Conservation (phyloP, 1,284 basidiomycete genomes). For the Rhodotorula mucilaginosa region DNA sequence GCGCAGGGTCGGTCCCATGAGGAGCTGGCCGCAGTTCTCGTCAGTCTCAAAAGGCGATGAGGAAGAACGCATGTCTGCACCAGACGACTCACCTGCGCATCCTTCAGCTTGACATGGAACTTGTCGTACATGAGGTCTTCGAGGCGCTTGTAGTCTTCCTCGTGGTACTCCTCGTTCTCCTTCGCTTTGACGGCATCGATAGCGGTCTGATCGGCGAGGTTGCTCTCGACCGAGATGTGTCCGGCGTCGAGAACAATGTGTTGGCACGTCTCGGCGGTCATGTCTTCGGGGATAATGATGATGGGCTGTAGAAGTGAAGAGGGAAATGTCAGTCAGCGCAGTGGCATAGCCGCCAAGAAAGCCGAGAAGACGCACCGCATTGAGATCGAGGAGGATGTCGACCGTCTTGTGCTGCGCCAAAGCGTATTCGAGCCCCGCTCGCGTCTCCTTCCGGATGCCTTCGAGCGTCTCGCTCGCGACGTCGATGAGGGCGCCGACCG, state of each 20-base stretch:
- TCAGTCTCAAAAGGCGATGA: too few species aligned
- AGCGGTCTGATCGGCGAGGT: slow-evolving; percentile 79
- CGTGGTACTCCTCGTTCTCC: slow-evolving; percentile 78
- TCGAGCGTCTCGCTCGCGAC: slow-evolving; percentile 93
- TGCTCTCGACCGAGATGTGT: slow-evolving; percentile 89
- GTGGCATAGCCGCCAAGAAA: too few species aligned
- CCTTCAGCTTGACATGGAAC: slow-evolving; percentile 76
- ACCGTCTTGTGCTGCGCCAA: slow-evolving; percentile 91
- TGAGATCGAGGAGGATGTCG: slow-evolving; percentile 92
- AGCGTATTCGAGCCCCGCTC: slow-evolving; percentile 91
- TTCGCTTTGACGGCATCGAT: slow-evolving; percentile 80
- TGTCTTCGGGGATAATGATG: slow-evolving; percentile 88
- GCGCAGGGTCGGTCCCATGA: slow-evolving; percentile 82
- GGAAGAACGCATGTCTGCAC: not conserved
- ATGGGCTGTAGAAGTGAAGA: slow-evolving; percentile 59
- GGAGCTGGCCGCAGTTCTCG: slow-evolving; percentile 61
- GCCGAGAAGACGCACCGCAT: slow-evolving; percentile 57
- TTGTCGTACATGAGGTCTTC: slow-evolving; percentile 98
- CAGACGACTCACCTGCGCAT: slow-evolving; percentile 70
- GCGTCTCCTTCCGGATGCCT: slow-evolving; percentile 88
- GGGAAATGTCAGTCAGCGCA: not conserved
- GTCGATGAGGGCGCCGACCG: slow-evolving; percentile 67
- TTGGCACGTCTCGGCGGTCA: slow-evolving; percentile 73
- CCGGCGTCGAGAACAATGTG: slow-evolving; percentile 95
- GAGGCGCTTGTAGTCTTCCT: slow-evolving; percentile 82